phyloP scores from a whole-genome alignment of 2,329 filamentous ascomycete genomes.

The Fusarium stilboides region DNA sequence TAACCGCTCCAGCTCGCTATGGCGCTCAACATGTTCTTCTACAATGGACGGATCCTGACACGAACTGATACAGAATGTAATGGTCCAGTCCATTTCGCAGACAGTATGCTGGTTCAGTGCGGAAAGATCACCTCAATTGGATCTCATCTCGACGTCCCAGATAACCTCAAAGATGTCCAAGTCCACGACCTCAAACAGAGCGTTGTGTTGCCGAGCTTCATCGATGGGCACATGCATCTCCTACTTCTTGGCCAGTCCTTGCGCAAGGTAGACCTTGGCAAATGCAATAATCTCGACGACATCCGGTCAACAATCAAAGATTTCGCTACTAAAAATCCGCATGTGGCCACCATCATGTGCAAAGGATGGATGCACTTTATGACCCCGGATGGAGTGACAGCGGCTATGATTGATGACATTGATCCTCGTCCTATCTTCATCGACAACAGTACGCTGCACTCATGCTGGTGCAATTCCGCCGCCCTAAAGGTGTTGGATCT shows the following conservation, averaged over 20 bases:
- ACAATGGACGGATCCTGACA: slow-evolving; percentile 47
- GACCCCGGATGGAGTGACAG: slow-evolving; percentile 61
- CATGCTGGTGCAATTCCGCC: slow-evolving; percentile 68
- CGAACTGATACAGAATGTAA: slow-evolving; percentile 26
- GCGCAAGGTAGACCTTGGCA: slow-evolving; percentile 63
- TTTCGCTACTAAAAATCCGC: slow-evolving; percentile 62
- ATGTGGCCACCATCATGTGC: slow-evolving; percentile 64
- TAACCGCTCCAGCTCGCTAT: neutral
- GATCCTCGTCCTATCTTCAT: slow-evolving; percentile 69
- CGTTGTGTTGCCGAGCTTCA: slow-evolving; percentile 67
- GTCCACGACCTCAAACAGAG: slow-evolving; percentile 50
- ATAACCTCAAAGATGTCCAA: fast-evolving
- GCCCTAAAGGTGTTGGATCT: slow-evolving; percentile 65
- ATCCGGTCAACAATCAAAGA: slow-evolving; percentile 62
- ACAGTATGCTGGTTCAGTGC: slow-evolving; percentile 51
- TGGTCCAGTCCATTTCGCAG: slow-evolving; percentile 42
- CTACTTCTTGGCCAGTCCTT: slow-evolving; percentile 68
- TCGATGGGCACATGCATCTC: slow-evolving; percentile 71
- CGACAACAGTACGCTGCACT: slow-evolving; percentile 69
- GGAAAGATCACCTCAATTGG: slow-evolving; percentile 53
- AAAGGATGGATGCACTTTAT: slow-evolving; percentile 69
- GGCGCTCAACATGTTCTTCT: slow-evolving; percentile 19
- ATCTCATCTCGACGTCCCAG: slow-evolving; percentile 32
- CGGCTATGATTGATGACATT: slow-evolving; percentile 63
- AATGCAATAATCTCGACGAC: slow-evolving; percentile 63